Conservation (phyloP, 2,329 filamentous ascomycete species). For the Verticillium nonalfalfae region DNA sequence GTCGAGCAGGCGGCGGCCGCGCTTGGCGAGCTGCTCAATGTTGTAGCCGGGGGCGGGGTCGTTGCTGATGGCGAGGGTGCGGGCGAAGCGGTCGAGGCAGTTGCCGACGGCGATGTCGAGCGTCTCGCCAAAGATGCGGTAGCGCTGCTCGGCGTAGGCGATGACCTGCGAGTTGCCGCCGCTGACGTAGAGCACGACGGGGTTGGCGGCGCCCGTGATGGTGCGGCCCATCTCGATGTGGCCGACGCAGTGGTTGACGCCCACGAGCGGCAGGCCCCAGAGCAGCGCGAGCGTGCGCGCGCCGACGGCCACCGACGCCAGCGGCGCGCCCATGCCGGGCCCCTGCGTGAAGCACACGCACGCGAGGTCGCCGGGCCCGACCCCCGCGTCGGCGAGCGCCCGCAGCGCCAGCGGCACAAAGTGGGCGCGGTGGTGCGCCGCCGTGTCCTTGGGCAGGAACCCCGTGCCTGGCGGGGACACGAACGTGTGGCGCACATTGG, state of each 20-base stretch:
- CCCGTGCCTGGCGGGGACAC: conserved; percentile 85
- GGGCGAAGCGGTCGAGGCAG: conserved; percentile 91
- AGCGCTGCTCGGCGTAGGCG: conserved; percentile 88
- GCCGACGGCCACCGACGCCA: conserved; percentile 79
- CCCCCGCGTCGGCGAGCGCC: conserved; percentile 64
- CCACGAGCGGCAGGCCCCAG: conserved; percentile 84
- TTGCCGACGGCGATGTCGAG: conserved; percentile 97
- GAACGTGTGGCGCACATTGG: conserved; percentile 94
- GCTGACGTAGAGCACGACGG: conserved; percentile 90
- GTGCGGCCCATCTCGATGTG: conserved; percentile 98
- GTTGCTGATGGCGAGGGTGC: conserved; percentile 85
- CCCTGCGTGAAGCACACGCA: conserved; percentile 96
- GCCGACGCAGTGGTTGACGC: conserved; percentile 96
- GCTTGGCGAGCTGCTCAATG: conserved; percentile 85
- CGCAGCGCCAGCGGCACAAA: conserved; percentile 76
- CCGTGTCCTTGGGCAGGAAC: conserved; percentile 95
- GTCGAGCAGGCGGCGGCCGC: conserved; percentile 65
- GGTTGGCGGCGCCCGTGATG: conserved; percentile 85
- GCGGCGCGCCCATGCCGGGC: conserved; percentile 91
- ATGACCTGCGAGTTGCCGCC: conserved; percentile 98
- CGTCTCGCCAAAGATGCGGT: conserved; percentile 96
- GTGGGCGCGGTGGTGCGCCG: conserved; percentile 81
- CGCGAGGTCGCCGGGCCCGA: conserved; percentile 62
- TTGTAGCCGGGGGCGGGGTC: conserved; percentile 97
- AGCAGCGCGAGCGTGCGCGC: conserved; percentile 76